Conservation (phyloP, 1,284 basidiomycete genomes). For the Boletus semigastroideus region DNA sequence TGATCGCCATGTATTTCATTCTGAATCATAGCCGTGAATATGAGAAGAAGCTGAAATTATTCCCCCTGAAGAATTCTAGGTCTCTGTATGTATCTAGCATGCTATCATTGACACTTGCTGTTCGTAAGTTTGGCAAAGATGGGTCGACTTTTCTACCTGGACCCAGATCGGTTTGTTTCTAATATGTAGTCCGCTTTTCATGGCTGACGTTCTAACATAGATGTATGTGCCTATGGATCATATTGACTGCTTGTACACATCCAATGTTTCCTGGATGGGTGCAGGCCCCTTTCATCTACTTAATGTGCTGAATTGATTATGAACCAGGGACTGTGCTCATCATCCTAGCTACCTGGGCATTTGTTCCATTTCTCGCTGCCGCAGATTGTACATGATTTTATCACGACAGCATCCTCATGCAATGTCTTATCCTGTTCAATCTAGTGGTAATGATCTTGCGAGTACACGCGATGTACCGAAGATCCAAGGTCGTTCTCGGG, state of each 20-base stretch:
- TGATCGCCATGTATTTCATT: not conserved
- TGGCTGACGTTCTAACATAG: not conserved
- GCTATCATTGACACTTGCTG: not conserved
- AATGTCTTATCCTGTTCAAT: not conserved
- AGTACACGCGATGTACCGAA: not conserved
- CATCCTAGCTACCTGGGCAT: not conserved
- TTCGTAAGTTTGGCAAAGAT: not conserved
- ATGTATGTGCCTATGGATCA: not conserved
- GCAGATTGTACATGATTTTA: conserved; percentile 1
- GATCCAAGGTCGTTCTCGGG: not conserved
- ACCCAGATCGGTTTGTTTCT: not conserved
- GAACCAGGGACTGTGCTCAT: not conserved
- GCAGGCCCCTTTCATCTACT: not conserved
- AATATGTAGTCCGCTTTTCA: too few relatives aligned
- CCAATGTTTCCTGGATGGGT: not conserved
- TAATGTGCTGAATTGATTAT: not conserved
- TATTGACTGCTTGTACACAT: not conserved
- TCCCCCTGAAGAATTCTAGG: not conserved
- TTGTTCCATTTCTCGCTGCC: conserved; percentile 2
- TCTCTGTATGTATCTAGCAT: not conserved
- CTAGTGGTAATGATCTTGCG: not conserved
- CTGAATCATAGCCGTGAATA: too few relatives aligned
- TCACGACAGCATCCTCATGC: not conserved
- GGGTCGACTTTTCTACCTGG: conserved; percentile 3
- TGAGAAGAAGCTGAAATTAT: not conserved